A percentile compares a stretch with the other conserved stretches of the same genome.
phyloP scores from a whole-genome alignment of 2,329 filamentous ascomycete species.

The Colletotrichum coccodes region DNA sequence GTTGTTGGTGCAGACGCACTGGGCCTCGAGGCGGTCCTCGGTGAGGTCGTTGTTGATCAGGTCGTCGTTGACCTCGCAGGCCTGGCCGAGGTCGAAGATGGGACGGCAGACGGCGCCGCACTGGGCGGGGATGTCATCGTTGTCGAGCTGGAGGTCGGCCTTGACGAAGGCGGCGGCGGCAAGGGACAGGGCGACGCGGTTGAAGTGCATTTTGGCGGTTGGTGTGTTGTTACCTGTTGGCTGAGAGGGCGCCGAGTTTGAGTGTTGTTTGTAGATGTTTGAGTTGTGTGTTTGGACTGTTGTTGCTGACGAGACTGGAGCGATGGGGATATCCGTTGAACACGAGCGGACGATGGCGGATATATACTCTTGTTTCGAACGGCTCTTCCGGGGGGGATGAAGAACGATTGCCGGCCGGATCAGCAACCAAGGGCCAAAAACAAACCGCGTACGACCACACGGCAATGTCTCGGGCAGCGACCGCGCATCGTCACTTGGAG shows the following conservation, averaged over 20 bases:
- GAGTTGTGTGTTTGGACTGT: too few relatives aligned
- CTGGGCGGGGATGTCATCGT: conserved; percentile 34
- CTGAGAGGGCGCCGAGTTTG: too few relatives aligned
- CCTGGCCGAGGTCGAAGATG: conserved; percentile 28
- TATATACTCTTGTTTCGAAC: conserved; percentile 11
- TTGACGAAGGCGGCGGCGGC: conserved; percentile 26
- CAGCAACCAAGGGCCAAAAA: neutral
- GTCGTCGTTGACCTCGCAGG: conserved; percentile 35
- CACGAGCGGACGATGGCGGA: conserved; percentile 7
- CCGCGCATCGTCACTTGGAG: conserved; percentile 29
- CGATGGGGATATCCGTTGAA: neutral
- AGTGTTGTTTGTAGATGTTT: neutral
- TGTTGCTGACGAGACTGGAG: neutral
- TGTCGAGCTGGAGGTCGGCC: conserved; percentile 33
- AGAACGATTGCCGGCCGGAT: neutral
- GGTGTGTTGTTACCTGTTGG: neutral
- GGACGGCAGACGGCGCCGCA: conserved; percentile 34
- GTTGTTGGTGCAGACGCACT: conserved; percentile 53
- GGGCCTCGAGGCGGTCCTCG: conserved; percentile 48
- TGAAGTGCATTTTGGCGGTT: conserved; percentile 33
- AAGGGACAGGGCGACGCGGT: conserved; percentile 25
- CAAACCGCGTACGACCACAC: neutral
- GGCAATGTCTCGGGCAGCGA: conserved; percentile 18
- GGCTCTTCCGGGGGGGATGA: neutral
- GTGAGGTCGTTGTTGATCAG: conserved; percentile 41